Evolutionary conservation across 768 basidiomycete species (phyloP).

Genomic region (Mycena polygramma): DNA sequence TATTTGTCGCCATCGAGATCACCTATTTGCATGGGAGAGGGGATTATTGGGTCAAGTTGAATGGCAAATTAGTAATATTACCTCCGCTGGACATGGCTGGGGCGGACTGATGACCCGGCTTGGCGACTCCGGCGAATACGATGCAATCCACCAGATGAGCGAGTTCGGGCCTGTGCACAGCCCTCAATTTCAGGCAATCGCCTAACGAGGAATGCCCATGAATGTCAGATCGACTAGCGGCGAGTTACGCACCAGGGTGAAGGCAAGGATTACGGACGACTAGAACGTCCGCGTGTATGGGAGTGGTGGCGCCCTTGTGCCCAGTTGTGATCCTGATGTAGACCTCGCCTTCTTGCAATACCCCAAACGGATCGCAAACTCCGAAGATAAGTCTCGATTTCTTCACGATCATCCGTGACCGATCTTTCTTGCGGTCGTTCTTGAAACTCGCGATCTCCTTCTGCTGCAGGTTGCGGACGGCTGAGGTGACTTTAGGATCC

Average conservation of each 20-base stretch:
- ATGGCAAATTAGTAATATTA: not conserved
- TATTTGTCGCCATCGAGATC: slow-evolving; percentile 78
- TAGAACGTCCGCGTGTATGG: slow-evolving; percentile 71
- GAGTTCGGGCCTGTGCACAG: slow-evolving; percentile 63
- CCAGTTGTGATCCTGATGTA: slow-evolving; percentile 69
- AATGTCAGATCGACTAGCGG: not conserved
- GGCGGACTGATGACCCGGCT: slow-evolving; percentile 70
- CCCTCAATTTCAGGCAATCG: slow-evolving; percentile 74
- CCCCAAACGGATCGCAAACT: slow-evolving; percentile 75
- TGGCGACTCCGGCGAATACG: slow-evolving; percentile 72
- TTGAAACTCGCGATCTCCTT: slow-evolving; percentile 64
- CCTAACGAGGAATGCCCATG: slow-evolving; percentile 48
- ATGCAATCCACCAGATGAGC: slow-evolving; percentile 75
- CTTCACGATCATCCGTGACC: slow-evolving; percentile 71
- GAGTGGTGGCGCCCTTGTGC: slow-evolving; percentile 65
- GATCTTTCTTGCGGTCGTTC: slow-evolving; percentile 64
- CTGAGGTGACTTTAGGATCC: slow-evolving; percentile 51
- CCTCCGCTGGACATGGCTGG: slow-evolving; percentile 79
- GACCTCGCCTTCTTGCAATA: slow-evolving; percentile 74
- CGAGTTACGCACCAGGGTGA: slow-evolving; percentile 63
- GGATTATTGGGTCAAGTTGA: not conserved
- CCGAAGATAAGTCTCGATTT: slow-evolving; percentile 75
- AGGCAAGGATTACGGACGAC: slow-evolving; percentile 79
- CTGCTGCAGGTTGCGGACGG: slow-evolving; percentile 60
- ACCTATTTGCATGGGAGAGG: slow-evolving; percentile 39